Evolutionary conservation across 176 grass and related monocot genomes (phyloP), one percentile per base, ranked within the genome.

Genomic region (Tillandsia leiboldiana): DNA sequence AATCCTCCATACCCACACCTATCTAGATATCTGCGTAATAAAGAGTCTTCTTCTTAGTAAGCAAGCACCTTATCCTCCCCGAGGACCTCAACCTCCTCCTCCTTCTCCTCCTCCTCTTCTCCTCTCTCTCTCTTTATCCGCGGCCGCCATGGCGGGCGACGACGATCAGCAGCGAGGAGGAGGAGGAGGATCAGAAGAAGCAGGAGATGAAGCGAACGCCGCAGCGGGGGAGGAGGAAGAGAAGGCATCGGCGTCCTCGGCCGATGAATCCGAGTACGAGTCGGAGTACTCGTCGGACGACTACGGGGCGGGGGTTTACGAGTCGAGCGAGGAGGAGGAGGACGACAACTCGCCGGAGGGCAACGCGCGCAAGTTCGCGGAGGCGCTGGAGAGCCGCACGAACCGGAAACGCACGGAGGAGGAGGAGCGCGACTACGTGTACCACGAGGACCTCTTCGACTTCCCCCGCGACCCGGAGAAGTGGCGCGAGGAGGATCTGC

Each of bases 401-500:
- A 53, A 75, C 48, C 48, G 73, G 22, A 66, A 65, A 14, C 24
- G 48, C 48, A 61, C 64, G 57, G 73, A 75, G 49, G 73, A 53
- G 50, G 73, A 33, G 61, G 62, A 66, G 9, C 48, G 50, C 27
- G 49, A 20, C 22, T 42, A 53, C 48, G 49, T 53, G 48, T 66
- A 51, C 73, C 50, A 51, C 24, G 73, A 75, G 61, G 78, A 80
- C 70, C 50, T 50, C 51, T 80, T 67, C 70, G 78, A 73, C 63
- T 80, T 80, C 27, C 78, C 77, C 33, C 51, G 50, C 3, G 78
- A 80, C 17, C 49, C 50, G 62, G 78, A 80, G 70, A 80, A 80
- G 51, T 80, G 78, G 78, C 70, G 78, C n/a, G 78, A 80, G 78
- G 78, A 72, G 78, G 78, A 80, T 64, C 64, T 80, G 20, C 20